Evolutionary conservation across 495 filamentous ascomycete species (phyloP), one percentile per base, ranked within the genome.

Genomic region (Xylaria acuta): DNA sequence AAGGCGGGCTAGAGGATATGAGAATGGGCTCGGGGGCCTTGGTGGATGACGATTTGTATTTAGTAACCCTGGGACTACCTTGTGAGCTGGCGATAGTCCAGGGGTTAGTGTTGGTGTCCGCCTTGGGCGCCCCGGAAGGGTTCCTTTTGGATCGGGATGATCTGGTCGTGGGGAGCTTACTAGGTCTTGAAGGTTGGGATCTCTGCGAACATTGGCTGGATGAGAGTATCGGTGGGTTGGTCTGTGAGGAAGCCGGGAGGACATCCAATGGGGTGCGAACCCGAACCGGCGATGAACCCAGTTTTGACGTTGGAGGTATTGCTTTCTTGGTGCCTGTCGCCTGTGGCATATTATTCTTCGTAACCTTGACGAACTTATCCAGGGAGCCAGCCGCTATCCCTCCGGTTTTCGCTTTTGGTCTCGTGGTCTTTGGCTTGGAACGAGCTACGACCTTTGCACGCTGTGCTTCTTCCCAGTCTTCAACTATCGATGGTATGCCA

Each of bases 401-500:
- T 12, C 45, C 59, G 56, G 64, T 58, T 68, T 80, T 82, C 7
- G 74, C 58, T 51, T 74, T 78, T 60, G 73, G 73, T 64, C 67
- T 80, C 12, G 78, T 32, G 5, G 75, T 54, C 71, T 81, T 81
- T 4, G 78, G 58, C 67, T 67, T 76, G 20, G 76, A 72, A 30
- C 74, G 73, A 68, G 74, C 62, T 9, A 76, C 69, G 58, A 67
- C 70, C 74, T 88, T 91, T 18, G 85, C 81, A 64, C 88, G 82
- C 62, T 83, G 80, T 47, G 88, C 84, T 25, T 87, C 89, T 73
- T 97, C 90, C 90, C 93, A 99, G 30, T 89, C 90, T 69, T 92
- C 86, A 2, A 95, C 89, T n/a, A 89, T 86, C 16, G 91, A 80
- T 25, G 93, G 93, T 63, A 93, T 85, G 0, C 93, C 92, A 20